These are phyloP conservation scores for Emergomyces africanus DNA, from an alignment of 2,329 filamentous ascomycete species.

Conservation along the genomic window DNA sequence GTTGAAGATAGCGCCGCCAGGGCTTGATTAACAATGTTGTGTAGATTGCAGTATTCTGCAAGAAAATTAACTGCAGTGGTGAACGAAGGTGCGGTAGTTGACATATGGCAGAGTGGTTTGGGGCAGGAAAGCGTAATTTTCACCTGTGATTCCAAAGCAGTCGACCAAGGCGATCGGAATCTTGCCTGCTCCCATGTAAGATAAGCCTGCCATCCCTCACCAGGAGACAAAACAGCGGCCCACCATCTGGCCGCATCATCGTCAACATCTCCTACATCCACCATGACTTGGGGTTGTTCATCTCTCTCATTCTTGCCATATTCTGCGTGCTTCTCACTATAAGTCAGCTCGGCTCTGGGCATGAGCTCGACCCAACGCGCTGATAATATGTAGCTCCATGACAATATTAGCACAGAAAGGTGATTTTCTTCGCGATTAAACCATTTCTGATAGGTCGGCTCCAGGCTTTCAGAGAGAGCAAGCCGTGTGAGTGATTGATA, in stretches of 20 bases:
- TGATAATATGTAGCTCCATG: constrained; percentile 8
- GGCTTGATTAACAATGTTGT: neutral
- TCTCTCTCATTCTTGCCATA: neutral
- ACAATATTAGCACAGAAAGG: constrained; percentile 7
- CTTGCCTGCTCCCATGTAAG: neutral
- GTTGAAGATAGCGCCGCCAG: neutral
- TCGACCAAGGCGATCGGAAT: neutral
- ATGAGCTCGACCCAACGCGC: constrained; percentile 6
- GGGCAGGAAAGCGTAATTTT: neutral
- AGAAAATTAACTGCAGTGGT: neutral
- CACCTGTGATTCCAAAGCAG: neutral
- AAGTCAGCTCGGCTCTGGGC: neutral
- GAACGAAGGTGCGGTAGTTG: neutral
- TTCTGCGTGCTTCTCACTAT: neutral
- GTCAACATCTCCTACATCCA: neutral
- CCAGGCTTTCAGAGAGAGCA: neutral
- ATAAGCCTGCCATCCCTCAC: neutral
- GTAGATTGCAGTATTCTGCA: neutral
- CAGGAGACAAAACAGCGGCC: neutral
- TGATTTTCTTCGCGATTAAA: constrained; percentile 6
- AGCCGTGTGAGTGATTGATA: neutral
- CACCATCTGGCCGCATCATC: neutral
- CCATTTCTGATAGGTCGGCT: constrained; percentile 4
- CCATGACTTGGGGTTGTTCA: neutral
- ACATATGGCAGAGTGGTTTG: neutral